These are phyloP conservation scores for Orbilia brochopaga DNA, from an alignment of 2,329 filamentous ascomycete genomes.

Conservation along the genomic window DNA sequence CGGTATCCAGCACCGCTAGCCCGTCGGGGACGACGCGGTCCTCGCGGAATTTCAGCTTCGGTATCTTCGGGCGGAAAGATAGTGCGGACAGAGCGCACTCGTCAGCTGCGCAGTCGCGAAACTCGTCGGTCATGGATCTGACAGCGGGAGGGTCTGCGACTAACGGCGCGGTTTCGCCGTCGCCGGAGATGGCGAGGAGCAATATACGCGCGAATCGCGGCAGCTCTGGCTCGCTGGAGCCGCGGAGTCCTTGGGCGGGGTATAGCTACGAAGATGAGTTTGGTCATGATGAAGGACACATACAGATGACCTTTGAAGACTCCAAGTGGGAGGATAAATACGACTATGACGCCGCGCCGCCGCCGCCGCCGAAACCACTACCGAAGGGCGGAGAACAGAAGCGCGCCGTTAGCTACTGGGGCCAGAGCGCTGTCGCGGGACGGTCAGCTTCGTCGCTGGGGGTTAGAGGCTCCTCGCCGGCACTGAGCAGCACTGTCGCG, in stretches of 20 bases:
- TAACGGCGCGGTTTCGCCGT: slow-evolving; percentile 30
- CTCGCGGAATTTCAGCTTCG: slow-evolving; percentile 41
- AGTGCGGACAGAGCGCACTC: slow-evolving; percentile 28
- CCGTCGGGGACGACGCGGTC: slow-evolving; percentile 28
- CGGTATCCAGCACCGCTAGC: slow-evolving; percentile 54
- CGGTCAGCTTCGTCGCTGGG: slow-evolving; percentile 16
- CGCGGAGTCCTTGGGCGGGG: slow-evolving; percentile 32
- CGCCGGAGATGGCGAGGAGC: slow-evolving; percentile 24
- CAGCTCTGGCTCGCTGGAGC: slow-evolving; percentile 20
- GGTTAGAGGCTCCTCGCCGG: slow-evolving; percentile 30
- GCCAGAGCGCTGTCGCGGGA: slow-evolving; percentile 18
- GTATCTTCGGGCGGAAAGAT: slow-evolving; percentile 39
- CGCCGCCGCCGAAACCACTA: slow-evolving; percentile 57
- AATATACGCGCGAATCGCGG: slow-evolving; percentile 40
- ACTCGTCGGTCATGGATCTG: slow-evolving; percentile 43
- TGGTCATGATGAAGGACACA: slow-evolving; percentile 53
- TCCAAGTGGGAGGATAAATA: slow-evolving; percentile 27
- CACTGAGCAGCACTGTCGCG: slow-evolving; percentile 20
- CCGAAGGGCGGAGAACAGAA: slow-evolving; percentile 34
- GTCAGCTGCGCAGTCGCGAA: slow-evolving; percentile 23
- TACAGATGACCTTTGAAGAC: slow-evolving; percentile 74
- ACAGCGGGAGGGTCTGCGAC: background rate
- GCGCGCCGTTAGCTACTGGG: slow-evolving; percentile 48
- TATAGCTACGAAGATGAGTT: slow-evolving; percentile 60
- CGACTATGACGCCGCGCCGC: slow-evolving; percentile 61